Evolutionary conservation across 768 basidiomycete species (phyloP), one percentile per base, ranked within the genome.

Genomic region (Pleurotus pulmonarius): DNA sequence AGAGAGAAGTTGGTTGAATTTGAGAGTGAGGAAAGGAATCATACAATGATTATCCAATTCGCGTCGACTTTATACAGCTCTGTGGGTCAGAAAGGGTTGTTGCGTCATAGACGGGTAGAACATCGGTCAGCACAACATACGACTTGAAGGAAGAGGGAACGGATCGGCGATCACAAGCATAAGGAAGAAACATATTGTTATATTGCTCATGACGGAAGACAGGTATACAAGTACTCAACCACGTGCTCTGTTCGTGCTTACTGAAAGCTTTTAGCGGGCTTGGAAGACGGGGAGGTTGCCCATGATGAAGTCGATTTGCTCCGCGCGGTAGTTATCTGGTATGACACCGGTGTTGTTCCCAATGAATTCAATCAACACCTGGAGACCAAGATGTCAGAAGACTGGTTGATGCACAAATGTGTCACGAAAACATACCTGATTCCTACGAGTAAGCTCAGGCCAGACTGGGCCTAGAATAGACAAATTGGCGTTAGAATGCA

Each of bases 201-300:
- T 44, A 44, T 44, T 44, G 29, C 8, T 34, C 29, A 9, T 34
- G 29, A 34, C 41, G 41, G 13, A 44, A 44, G 20, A 44, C 41
- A 44, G 29, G n/a, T 44, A 44, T 44, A 16, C 41, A 15, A 44
- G 29, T 34, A 34, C 29, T 34, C 29, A 34, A 34, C 29, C 29
- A 34, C 29, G 29, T 34, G 29, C 29, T 34, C 29, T 34, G 29
- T 34, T 11, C 29, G 29, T 34, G 29, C 29, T 34, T 34, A 34
- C 29, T 34, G 29, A 34, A 34, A 34, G 29, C 29, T 34, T 34
- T 34, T 15, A 13, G 24, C 44, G 51, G 16, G 51, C 38, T 16
- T 53, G 51, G 51, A 53, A 53, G 41, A 53, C 51, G 24, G 51
- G 51, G 39, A 53, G 38, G 13, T 53, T 53, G 25, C 24, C 38